Conservation (phyloP, 495 filamentous ascomycete species). For the Talaromyces borbonicus region DNA sequence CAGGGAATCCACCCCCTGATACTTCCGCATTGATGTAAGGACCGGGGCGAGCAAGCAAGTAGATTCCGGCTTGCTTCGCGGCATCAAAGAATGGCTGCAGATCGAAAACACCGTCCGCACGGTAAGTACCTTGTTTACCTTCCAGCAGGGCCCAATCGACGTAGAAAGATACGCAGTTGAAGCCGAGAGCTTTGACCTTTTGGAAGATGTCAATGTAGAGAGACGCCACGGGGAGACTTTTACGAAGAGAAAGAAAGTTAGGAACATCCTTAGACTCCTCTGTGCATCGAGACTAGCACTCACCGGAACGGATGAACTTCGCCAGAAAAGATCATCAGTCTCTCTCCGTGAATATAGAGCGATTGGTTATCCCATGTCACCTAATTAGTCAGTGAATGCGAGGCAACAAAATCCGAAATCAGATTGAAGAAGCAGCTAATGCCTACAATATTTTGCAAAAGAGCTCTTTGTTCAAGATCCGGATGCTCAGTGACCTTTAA, state of each 20-base stretch:
- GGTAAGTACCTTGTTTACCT: conserved; percentile 58
- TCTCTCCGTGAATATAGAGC: conserved; percentile 59
- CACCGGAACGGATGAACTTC: conserved; percentile 64
- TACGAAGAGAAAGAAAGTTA: conserved; percentile 9
- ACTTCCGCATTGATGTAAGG: conserved; percentile 61
- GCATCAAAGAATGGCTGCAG: conserved; percentile 64
- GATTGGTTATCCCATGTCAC: conserved; percentile 73
- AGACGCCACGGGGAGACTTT: conserved; percentile 56
- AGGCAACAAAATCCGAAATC: background rate
- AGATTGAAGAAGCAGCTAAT: background rate
- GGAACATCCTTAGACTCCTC: background rate
- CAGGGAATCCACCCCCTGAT: conserved; percentile 53
- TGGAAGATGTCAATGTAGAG: conserved; percentile 69
- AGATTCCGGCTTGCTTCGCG: conserved; percentile 58
- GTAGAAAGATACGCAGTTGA: conserved; percentile 70
- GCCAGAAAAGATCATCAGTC: conserved; percentile 61
- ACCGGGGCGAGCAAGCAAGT: conserved; percentile 63
- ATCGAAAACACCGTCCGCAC: conserved; percentile 58
- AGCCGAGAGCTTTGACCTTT: conserved; percentile 69
- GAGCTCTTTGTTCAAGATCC: conserved; percentile 3
- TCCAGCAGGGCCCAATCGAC: conserved; percentile 73
- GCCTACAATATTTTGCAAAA: conserved; percentile 23
- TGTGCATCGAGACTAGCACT: background rate
- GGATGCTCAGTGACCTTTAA: conserved; percentile 17
- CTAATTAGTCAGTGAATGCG: conserved; percentile 12